Evolutionary conservation across 2,329 filamentous ascomycete species (phyloP).

Genomic region (Stemphylium vesicarium): DNA sequence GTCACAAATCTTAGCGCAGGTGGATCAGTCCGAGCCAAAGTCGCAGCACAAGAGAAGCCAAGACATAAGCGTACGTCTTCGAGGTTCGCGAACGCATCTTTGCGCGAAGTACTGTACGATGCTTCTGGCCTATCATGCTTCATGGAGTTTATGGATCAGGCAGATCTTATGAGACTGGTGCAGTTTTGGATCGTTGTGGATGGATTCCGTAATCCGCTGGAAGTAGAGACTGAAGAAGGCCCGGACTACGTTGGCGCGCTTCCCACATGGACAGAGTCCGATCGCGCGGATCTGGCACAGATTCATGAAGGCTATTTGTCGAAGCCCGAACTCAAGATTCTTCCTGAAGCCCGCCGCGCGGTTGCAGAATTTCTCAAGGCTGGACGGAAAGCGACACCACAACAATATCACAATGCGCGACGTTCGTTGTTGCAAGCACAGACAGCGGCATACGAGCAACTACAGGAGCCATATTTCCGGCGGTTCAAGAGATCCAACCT

Average conservation of each 20-base stretch:
- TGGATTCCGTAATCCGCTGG: slow-evolving; percentile 90
- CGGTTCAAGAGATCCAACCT: slow-evolving; percentile 91
- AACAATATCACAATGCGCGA: slow-evolving; percentile 83
- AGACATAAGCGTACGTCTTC: slow-evolving; percentile 58
- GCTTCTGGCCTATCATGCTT: slow-evolving; percentile 94
- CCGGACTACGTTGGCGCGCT: slow-evolving; percentile 58
- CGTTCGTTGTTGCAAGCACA: slow-evolving; percentile 83
- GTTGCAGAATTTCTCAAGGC: slow-evolving; percentile 81
- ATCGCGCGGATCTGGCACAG: slow-evolving; percentile 85
- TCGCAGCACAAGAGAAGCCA: slow-evolving; percentile 49
- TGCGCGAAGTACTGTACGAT: slow-evolving; percentile 87
- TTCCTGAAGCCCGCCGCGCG: slow-evolving; percentile 69
- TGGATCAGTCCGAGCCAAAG: slow-evolving; percentile 55
- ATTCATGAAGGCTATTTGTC: slow-evolving; percentile 90
- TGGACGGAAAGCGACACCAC: slow-evolving; percentile 75
- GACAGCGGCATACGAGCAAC: slow-evolving; percentile 80
- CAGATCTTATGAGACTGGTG: slow-evolving; percentile 83
- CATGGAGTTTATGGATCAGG: slow-evolving; percentile 99
- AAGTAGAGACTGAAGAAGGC: slow-evolving; percentile 76
- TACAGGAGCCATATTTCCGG: slow-evolving; percentile 80
- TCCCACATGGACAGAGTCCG: slow-evolving; percentile 78
- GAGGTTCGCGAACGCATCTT: slow-evolving; percentile 73
- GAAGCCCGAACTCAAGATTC: slow-evolving; percentile 79
- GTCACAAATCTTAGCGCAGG: slow-evolving; percentile 80
- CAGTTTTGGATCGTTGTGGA: slow-evolving; percentile 99